Conservation (phyloP, 495 filamentous ascomycete species). For the Xylaria nigripes region DNA sequence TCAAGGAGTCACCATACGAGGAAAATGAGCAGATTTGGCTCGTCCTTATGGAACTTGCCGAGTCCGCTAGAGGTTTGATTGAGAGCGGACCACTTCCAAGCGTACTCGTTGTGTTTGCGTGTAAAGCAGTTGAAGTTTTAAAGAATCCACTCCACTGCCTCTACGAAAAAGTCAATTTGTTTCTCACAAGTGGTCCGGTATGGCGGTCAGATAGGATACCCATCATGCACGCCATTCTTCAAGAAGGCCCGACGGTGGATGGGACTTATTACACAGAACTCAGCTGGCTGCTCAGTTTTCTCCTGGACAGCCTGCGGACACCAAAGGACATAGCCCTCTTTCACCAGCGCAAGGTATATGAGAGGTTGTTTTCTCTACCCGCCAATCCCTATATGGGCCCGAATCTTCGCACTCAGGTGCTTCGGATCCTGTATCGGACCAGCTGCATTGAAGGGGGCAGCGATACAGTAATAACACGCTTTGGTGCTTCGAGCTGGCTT, state of each 20-base stretch:
- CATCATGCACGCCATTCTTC: constrained; percentile 63
- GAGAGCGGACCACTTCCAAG: constrained; percentile 57
- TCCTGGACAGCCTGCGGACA: constrained; percentile 55
- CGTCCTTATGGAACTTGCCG: constrained; percentile 67
- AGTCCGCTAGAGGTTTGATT: constrained; percentile 54
- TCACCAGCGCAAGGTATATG: constrained; percentile 69
- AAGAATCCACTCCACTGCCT: constrained; percentile 71
- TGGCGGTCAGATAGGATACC: constrained; percentile 72
- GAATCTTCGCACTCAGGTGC: constrained; percentile 55
- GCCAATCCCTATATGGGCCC: constrained; percentile 54
- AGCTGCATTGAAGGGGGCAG: constrained; percentile 69
- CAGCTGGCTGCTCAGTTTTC: constrained; percentile 70
- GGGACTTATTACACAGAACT: constrained; percentile 69
- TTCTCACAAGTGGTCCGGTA: constrained; percentile 63
- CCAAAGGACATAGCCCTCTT: constrained; percentile 70
- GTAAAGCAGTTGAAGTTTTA: constrained; percentile 58
- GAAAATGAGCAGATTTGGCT: constrained; percentile 71
- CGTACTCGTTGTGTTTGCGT: constrained; percentile 64
- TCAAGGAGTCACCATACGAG: constrained; percentile 61
- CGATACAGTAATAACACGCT: constrained; percentile 76
- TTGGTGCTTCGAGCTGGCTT: constrained; percentile 76
- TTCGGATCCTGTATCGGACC: constrained; percentile 65
- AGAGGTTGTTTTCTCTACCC: constrained; percentile 65
- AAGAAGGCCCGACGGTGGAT: constrained; percentile 60
- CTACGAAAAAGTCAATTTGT: constrained; percentile 79